Percentiles rank a stretch among this genome's conserved stretches.
These are phyloP conservation scores for Salvia miltiorrhiza DNA, from an alignment of 257 asterid genomes.

Conservation along the genomic window DNA sequence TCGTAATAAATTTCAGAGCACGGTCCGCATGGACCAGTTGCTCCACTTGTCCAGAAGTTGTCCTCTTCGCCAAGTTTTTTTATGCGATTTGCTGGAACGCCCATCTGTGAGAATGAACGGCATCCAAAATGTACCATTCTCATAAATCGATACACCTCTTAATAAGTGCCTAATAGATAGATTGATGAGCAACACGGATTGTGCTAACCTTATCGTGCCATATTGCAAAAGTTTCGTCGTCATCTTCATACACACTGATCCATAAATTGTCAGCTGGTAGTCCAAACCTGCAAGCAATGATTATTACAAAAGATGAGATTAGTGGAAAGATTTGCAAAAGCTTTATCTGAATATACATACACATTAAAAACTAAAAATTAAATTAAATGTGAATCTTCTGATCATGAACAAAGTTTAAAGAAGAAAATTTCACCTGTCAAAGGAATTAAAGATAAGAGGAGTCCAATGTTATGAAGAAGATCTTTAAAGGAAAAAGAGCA, in stretches of 20 bases:
- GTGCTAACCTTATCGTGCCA: slow-evolving; percentile 75
- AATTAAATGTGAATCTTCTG: too few species aligned
- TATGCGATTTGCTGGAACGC: slow-evolving; percentile 74
- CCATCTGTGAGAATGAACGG: slow-evolving; percentile 48
- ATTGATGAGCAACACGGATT: neutral
- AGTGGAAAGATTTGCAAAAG: neutral
- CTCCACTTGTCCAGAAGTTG: slow-evolving; percentile 97
- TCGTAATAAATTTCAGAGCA: slow-evolving; percentile 94
- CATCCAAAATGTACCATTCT: slow-evolving; percentile 1
- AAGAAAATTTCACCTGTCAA: too few species aligned
- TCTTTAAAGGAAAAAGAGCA: neutral
- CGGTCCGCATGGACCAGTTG: slow-evolving; percentile 96
- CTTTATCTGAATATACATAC: neutral
- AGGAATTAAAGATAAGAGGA: neutral
- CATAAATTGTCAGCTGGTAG: slow-evolving; percentile 72
- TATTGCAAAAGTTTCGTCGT: slow-evolving; percentile 71
- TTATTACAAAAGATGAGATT: neutral
- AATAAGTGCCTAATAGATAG: neutral
- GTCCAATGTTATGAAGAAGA: neutral
- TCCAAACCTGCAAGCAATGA: slow-evolving; percentile 49
- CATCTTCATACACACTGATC: slow-evolving; percentile 82
- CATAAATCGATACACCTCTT: neutral
- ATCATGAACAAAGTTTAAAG: too few species aligned
- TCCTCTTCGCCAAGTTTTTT: slow-evolving; percentile 86
- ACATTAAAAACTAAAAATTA: neutral